These are phyloP conservation scores for Geotrichum histeridarum DNA, from an alignment of 1,139 yeast species.

Conservation along the genomic window DNA sequence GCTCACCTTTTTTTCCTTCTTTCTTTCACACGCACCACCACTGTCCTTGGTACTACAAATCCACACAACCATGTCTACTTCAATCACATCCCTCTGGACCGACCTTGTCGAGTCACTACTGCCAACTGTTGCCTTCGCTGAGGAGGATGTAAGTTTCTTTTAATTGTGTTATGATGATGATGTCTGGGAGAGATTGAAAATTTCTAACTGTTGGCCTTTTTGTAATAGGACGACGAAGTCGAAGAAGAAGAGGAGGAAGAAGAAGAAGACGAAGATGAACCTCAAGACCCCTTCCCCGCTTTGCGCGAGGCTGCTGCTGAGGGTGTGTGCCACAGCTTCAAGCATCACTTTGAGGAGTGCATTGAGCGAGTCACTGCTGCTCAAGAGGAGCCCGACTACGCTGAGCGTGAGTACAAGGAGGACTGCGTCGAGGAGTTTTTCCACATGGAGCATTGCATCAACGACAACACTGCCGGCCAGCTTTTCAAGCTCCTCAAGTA, in stretches of 20 bases:
- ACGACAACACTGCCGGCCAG: constrained; percentile 90
- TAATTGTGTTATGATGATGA: background rate
- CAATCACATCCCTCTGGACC: constrained; percentile 48
- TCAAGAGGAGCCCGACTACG: constrained; percentile 79
- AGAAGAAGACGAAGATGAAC: constrained; percentile 40
- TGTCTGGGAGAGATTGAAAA: constrained; percentile 9
- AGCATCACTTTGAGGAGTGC: constrained; percentile 93
- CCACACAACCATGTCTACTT: constrained; percentile 29
- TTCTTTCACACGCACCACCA: background rate
- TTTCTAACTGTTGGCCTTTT: constrained; percentile 24
- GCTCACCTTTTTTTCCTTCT: background rate
- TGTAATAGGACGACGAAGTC: constrained; percentile 21
- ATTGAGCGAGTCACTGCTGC: constrained; percentile 88
- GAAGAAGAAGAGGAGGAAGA: constrained; percentile 35
- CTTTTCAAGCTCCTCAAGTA: constrained; percentile 46
- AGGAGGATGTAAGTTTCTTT: constrained; percentile 44
- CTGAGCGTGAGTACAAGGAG: constrained; percentile 72
- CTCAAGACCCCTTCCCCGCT: constrained; percentile 35
- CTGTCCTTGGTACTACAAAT: background rate
- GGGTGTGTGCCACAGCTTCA: constrained; percentile 64
- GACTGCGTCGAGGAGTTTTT: constrained; percentile 97
- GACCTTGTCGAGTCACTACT: constrained; percentile 77
- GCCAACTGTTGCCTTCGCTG: constrained; percentile 84
- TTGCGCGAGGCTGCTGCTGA: constrained; percentile 44
- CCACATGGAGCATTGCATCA: constrained; percentile 92